Percentiles rank a stretch among this genome's conserved stretches.
These are phyloP conservation scores for Cyberlindnera lachancei DNA, from an alignment of 805 yeast species.

Conservation along the genomic window DNA sequence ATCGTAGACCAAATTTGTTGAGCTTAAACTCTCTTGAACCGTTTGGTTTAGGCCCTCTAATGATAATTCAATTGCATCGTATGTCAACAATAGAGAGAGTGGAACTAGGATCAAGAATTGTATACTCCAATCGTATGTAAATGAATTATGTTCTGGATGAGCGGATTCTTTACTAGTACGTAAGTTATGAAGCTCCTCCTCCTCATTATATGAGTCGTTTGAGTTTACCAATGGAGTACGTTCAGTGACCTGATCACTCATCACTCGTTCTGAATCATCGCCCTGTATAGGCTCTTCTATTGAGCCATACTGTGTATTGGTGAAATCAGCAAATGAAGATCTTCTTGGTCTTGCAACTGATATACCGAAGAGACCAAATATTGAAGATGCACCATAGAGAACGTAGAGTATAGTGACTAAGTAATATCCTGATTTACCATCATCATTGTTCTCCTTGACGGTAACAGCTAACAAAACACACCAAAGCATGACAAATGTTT, in stretches of 20 bases:
- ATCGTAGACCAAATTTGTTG: conserved; percentile 33
- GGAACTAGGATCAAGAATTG: conserved; percentile 71
- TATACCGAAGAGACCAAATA: conserved; percentile 42
- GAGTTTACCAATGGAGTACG: conserved; percentile 29
- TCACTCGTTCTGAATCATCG: neutral
- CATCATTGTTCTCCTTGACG: conserved; percentile 36
- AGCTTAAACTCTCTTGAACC: conserved; percentile 51
- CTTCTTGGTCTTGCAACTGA: conserved; percentile 24
- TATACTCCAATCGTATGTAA: conserved; percentile 73
- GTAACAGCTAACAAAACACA: conserved; percentile 41
- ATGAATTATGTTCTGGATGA: conserved; percentile 28
- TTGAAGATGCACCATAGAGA: conserved; percentile 37
- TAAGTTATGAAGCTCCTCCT: too few relatives aligned
- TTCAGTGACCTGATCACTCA: conserved; percentile 12
- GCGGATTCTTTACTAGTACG: too few relatives aligned
- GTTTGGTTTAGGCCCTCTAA: conserved; percentile 65
- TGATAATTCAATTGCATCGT: conserved; percentile 42
- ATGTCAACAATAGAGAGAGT: conserved; percentile 45
- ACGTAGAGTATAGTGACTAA: conserved; percentile 38
- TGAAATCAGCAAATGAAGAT: neutral
- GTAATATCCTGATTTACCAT: conserved; percentile 41
- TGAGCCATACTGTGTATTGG: neutral
- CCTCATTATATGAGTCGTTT: conserved; percentile 8
- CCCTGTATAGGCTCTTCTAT: neutral
- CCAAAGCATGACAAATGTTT: conserved; percentile 55